Percentiles rank a stretch among this genome's conserved stretches.
Evolutionary conservation across 495 filamentous ascomycete genomes (phyloP).

Genomic region (Aspergillus homomorphus): DNA sequence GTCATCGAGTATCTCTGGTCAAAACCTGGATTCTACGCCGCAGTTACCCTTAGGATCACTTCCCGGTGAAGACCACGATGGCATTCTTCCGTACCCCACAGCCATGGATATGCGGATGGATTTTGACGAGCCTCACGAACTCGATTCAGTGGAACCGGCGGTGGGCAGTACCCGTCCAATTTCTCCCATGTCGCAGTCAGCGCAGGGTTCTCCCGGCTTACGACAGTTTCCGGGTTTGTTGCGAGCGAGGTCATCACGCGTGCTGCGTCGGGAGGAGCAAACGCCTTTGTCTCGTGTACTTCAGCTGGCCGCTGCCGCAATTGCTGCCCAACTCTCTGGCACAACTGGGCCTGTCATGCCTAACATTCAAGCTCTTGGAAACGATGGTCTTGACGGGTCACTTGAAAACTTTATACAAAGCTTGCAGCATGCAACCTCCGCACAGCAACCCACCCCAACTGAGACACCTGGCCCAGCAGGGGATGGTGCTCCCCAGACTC

Average conservation of each 20-base stretch:
- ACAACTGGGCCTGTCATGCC: conserved; percentile 51
- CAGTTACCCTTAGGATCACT: conserved; percentile 22
- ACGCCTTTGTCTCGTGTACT: conserved; percentile 56
- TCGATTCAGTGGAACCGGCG: conserved; percentile 43
- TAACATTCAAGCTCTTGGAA: conserved; percentile 57
- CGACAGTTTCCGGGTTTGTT: conserved; percentile 44
- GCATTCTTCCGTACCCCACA: conserved; percentile 31
- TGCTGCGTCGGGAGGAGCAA: conserved; percentile 54
- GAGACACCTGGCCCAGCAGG: conserved; percentile 27
- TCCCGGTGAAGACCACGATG: conserved; percentile 22
- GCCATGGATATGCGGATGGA: conserved; percentile 45
- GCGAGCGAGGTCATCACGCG: conserved; percentile 47
- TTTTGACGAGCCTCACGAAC: conserved; percentile 40
- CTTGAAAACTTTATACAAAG: conserved; percentile 57
- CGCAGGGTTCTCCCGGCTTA: conserved; percentile 25
- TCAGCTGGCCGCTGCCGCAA: conserved; percentile 57
- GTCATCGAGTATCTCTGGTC: conserved; percentile 21
- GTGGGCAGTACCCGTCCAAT: conserved; percentile 22
- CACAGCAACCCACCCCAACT: conserved; percentile 32
- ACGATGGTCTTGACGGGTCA: conserved; percentile 55
- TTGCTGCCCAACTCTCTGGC: conserved; percentile 59
- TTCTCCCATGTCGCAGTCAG: conserved; percentile 28
- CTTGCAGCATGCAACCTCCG: conserved; percentile 50
- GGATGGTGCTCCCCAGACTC: conserved; percentile 35
- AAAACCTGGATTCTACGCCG: conserved; percentile 18